Percentiles rank a stretch among this genome's conserved stretches.
These are phyloP conservation scores for Leishmania tropica DNA, from an alignment of 208 protist species.

Conservation along the genomic window DNA sequence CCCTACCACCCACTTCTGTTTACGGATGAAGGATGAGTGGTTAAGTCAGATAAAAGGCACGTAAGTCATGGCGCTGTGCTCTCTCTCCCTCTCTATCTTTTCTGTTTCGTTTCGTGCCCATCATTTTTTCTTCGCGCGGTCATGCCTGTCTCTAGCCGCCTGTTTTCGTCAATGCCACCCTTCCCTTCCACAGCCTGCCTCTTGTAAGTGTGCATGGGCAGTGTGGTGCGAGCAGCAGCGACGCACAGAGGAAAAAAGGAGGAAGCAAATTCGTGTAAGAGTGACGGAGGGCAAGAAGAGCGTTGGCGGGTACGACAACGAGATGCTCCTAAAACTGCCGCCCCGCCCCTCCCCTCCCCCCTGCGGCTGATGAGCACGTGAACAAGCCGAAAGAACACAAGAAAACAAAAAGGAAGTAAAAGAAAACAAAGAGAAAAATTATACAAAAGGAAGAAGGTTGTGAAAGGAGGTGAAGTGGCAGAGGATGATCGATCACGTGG, in stretches of 20 bases:
- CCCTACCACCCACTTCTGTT: not conserved
- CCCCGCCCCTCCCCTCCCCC: not conserved
- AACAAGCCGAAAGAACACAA: not conserved
- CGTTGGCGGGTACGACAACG: not conserved
- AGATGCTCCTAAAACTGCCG: not conserved
- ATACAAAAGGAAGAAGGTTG: not conserved
- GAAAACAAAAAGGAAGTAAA: not conserved
- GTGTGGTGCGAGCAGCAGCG: not conserved
- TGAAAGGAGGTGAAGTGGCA: not conserved
- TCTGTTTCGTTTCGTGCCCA: not conserved
- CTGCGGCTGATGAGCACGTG: not conserved
- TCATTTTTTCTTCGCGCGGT: not conserved
- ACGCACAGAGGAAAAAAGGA: not conserved
- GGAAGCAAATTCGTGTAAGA: not conserved
- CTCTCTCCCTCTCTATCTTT: not conserved
- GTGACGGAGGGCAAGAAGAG: not conserved
- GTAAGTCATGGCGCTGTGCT: not conserved
- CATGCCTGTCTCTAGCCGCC: not conserved
- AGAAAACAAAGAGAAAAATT: not conserved
- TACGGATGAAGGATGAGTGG: not conserved
- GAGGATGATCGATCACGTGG: not conserved
- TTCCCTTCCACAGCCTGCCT: not conserved
- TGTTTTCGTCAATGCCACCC: not conserved
- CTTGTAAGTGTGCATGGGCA: not conserved
- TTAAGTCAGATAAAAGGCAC: conserved; percentile 1